Conservation (phyloP, 805 yeast genomes). For the Yamadazyma sp. region DNA sequence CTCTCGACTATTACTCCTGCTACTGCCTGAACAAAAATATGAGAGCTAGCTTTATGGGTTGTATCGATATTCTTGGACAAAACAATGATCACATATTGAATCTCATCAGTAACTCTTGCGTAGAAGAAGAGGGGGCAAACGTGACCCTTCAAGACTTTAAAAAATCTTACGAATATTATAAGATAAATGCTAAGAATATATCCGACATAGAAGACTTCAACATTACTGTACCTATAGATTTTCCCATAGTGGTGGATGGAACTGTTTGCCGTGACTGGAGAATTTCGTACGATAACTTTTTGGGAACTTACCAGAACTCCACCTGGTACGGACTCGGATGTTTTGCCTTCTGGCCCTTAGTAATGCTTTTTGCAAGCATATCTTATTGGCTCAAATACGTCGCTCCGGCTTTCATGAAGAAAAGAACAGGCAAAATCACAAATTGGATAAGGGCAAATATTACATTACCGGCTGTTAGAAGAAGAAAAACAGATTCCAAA, state of each 20-base stretch:
- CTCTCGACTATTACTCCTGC: slow-evolving; percentile 17
- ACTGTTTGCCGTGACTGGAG: slow-evolving; percentile 4
- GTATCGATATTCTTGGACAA: slow-evolving; percentile 12
- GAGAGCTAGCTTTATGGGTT: slow-evolving; percentile 33
- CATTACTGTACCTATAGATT: slow-evolving; percentile 17
- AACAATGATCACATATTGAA: background rate
- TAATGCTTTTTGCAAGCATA: slow-evolving; percentile 42
- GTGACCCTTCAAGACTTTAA: slow-evolving; percentile 19
- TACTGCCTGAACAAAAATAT: slow-evolving; percentile 25
- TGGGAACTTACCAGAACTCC: slow-evolving; percentile 24
- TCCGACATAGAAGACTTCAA: slow-evolving; percentile 26
- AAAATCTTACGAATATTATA: slow-evolving; percentile 17
- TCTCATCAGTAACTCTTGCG: slow-evolving; percentile 20
- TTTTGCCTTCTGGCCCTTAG: slow-evolving; percentile 49
- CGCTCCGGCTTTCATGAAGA: slow-evolving; percentile 35
- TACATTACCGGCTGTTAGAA: slow-evolving; percentile 27
- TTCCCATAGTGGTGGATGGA: slow-evolving; percentile 22
- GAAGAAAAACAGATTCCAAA: slow-evolving; percentile 22
- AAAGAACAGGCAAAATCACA: slow-evolving; percentile 28
- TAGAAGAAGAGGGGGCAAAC: slow-evolving; percentile 18
- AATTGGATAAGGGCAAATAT: slow-evolving; percentile 26
- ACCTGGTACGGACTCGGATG: slow-evolving; percentile 37
- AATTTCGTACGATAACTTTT: slow-evolving; percentile 16
- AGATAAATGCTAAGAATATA: slow-evolving; percentile 16
- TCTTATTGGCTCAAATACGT: slow-evolving; percentile 41